Base-by-base conservation (phyloP, 345 rosid species). In the Populus deltoides region DNA sequence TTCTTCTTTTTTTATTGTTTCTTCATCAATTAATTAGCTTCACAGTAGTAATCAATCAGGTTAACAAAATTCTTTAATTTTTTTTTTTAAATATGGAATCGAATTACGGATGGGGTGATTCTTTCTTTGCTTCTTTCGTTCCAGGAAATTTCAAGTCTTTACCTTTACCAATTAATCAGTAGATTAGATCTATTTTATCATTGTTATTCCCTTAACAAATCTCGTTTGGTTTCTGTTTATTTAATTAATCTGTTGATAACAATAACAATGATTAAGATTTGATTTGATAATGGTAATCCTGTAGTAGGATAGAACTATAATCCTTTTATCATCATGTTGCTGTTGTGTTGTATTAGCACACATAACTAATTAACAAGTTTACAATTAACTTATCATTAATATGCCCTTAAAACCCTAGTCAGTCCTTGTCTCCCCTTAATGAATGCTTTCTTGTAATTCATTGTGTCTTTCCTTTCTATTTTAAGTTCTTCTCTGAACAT, bases 371-470 rank as follows among this genome's bases (percentile, higher is more conserved):
- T 51, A 51, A 51, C 6, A 22, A 22, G 8, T 22, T 55, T 1
- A 55, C 25, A 55, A 55, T 22, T 55, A 55, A 55, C 8, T 38
- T 38, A 38, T 22, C 20, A 22, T n/a, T 55, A 9, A 7, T 55
- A 55, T 55, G 12, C 12, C 47, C 47, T 12, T 43, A 9, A 9
- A 43, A 43, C 47, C 47, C 47, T 43, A 12, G 15, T 43, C 12
- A 39, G 43, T 8, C 92, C 94, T 92, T 91, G 89, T 82, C 88
- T 87, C 72, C 91, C 86, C 36, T 33, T 33, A 38, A 38, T 38
- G 41, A 38, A 38, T 38, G 8, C 1, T 38, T 38, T 38, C 41
- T 38, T 38, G 36, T 33, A 5, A 33, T 33, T 33, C 36, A 33
- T 33, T 33, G 36, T 33, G 4, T 33, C 36, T 33, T 33, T 33